Conservation (phyloP, 2,329 filamentous ascomycete genomes). For the Xylaria digitata region DNA sequence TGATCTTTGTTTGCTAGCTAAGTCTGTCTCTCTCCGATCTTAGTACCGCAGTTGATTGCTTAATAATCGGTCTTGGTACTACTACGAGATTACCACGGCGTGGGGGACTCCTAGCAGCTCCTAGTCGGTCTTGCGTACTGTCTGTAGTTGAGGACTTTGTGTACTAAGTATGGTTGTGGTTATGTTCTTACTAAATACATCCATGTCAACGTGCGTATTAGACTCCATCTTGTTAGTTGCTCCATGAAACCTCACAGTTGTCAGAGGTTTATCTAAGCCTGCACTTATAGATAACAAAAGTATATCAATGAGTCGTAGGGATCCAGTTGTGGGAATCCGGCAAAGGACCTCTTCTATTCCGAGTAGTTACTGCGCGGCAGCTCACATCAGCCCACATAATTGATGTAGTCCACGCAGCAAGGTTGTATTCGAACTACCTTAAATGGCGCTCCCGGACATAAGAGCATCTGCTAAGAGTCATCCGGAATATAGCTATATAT, state of each 20-base stretch:
- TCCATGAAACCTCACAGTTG: background rate
- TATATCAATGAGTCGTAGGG: background rate
- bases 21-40: background rate
- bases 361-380: background rate
- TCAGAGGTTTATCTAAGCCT: background rate
- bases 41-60: background rate
- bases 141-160: slow-evolving; percentile 8
- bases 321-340: background rate
- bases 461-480: background rate
- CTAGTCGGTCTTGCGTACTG: background rate
- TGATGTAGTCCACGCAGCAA: slow-evolving; percentile 1
- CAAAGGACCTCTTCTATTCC: slow-evolving; percentile 8
- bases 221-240: background rate
- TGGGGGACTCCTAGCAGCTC: too few relatives aligned
- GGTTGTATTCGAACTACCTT: slow-evolving; percentile 9
- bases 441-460: slow-evolving; percentile 35
- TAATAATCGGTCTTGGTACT: too few relatives aligned
- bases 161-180: background rate
- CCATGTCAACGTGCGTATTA: background rate
- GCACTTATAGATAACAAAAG: background rate
- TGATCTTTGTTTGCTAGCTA: background rate
- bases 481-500: background rate
- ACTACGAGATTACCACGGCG: too few relatives aligned
- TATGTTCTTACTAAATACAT: slow-evolving; percentile 24
- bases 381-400: slow-evolving; percentile 13